Base-by-base conservation (phyloP, 1,139 yeast species). In the Diutina mesorugosa region DNA sequence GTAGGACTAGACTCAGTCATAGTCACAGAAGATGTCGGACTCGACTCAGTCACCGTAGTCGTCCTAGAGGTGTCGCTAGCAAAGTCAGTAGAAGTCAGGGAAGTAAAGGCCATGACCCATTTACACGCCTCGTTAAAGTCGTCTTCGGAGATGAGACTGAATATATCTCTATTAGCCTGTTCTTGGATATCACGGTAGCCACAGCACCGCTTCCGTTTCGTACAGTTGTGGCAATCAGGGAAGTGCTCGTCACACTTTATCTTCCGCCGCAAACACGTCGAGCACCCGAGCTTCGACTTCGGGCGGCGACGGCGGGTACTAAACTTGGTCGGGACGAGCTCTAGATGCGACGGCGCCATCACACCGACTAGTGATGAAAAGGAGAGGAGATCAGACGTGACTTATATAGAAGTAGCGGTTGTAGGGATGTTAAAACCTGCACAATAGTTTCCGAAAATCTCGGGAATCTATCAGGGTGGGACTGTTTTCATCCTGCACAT, bases 241-340 rank as follows among this genome's bases (percentile, higher is more conserved):
- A 74, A 64, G 57, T 74, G 74, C 58, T 76, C 79, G 5, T 72
- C 65, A 60, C 80, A 76, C 60, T 75, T 75, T 56, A 76, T 78
- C 56, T 79, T 59, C 59, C 80, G 66, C 55, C 69, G 69, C 61
- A 75, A 75, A 65, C 80, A 76, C 57, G 73, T 76, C 35, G 78
- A 74, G 60, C 80, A 76, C 1, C 79, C 80, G 55, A 74, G 62
- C 57, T 76, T 60, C 56, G 61, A 60, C 55, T 61, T 61, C 51
- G 56, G 58, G 56, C 61, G 62, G 29, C 45, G 45, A 1, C 45
- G 21, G 7, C 53, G 41, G 7, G 16, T 30, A 4, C 53, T 30
- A 32, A 32, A 50, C 21, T 50, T 50, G 21, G 21, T 30, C 7
- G 51, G 10, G 2, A 46, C 29, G 29, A 21, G 26, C 26, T 21